These are phyloP conservation scores for Tetrapisispora taiwanensis DNA, from an alignment of 805 yeast genomes.

Conservation along the genomic window DNA sequence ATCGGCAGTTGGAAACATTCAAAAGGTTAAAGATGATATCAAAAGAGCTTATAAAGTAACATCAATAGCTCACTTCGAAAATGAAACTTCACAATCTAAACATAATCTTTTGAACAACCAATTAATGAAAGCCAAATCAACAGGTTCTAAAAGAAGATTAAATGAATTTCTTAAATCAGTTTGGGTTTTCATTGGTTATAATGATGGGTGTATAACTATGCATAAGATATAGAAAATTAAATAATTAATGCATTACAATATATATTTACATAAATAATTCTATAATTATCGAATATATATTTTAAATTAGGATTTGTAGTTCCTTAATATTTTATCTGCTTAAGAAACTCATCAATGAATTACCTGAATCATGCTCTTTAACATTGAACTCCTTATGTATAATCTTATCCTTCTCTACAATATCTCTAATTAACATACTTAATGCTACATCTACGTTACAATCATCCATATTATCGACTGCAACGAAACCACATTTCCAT, in stretches of 20 bases:
- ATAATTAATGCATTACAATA: not conserved
- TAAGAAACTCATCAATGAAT: slow-evolving; percentile 2
- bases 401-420: slow-evolving; percentile 38
- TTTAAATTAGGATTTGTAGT: too few species aligned
- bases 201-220: slow-evolving; percentile 22
- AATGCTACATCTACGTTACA: slow-evolving; percentile 47
- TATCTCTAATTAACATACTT: slow-evolving; percentile 49
- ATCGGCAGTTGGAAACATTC: slow-evolving; percentile 19
- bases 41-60: not conserved
- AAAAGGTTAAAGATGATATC: not conserved
- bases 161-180: slow-evolving; percentile 6
- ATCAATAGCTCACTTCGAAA: not conserved
- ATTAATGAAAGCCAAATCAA: too few species aligned
- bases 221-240: slow-evolving; percentile 3
- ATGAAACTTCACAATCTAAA: too few species aligned
- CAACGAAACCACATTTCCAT: slow-evolving; percentile 61
- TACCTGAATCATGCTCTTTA: not conserved
- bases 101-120: not conserved
- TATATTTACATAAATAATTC: not conserved
- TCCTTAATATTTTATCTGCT: slow-evolving; percentile 1
- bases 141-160: slow-evolving; percentile 14
- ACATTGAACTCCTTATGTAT: not conserved
- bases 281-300: too few species aligned
- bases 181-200: slow-evolving; percentile 28
- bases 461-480: slow-evolving; percentile 45